Conservation (phyloP, 495 filamentous ascomycete genomes). For the Xylaria acuta region DNA sequence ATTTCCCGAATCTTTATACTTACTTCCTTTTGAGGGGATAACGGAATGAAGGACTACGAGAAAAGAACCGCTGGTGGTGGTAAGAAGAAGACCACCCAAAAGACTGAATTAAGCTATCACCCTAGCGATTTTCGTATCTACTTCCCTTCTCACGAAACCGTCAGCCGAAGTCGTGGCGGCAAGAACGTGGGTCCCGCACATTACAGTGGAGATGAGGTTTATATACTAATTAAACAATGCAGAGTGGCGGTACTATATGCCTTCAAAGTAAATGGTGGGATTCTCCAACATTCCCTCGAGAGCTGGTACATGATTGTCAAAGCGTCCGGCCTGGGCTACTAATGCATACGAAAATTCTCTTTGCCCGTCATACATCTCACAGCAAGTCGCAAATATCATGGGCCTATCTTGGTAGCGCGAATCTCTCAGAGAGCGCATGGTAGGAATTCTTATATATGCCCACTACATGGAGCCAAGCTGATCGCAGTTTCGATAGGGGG, state of each 20-base stretch:
- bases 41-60: conserved; percentile 62
- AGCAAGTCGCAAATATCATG: conserved; percentile 54
- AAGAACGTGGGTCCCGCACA: conserved; percentile 43
- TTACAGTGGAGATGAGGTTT: neutral
- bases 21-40: conserved; percentile 56
- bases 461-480: conserved; percentile 28
- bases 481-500: conserved; percentile 57
- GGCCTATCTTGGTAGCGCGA: conserved; percentile 92
- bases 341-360: conserved; percentile 90
- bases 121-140: conserved; percentile 71
- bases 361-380: conserved; percentile 56
- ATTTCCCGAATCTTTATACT: neutral
- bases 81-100: conserved; percentile 40
- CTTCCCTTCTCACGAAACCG: conserved; percentile 81
- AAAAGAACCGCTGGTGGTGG: conserved; percentile 45
- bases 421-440: conserved; percentile 93
- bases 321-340: conserved; percentile 71
- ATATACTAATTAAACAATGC: conserved; percentile 18
- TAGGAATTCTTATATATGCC: conserved; percentile 47
- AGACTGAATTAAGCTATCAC: conserved; percentile 45
- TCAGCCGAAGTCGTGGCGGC: conserved; percentile 66
- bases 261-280: conserved; percentile 73
- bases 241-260: conserved; percentile 81
- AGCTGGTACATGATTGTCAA: conserved; percentile 74
- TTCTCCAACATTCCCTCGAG: conserved; percentile 67